Percentiles rank a stretch among this genome's conserved stretches.
phyloP scores from a whole-genome alignment of 352 stramenopile species.

The Pythium utonaiense region DNA sequence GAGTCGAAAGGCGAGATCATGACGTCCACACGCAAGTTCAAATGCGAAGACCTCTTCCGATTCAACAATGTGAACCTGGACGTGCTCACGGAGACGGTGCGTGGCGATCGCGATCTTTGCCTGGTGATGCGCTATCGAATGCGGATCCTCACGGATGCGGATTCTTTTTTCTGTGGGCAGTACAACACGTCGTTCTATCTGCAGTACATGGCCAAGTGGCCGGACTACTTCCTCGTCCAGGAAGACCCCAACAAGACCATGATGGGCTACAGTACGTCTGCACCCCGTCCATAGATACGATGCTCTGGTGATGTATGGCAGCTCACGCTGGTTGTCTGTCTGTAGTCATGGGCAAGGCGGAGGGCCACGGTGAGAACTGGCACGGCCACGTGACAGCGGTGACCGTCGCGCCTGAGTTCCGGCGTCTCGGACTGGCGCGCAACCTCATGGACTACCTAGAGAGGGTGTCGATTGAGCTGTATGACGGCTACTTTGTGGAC shows the following conservation, averaged over 20 bases:
- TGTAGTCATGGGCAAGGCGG: slow-evolving; percentile 94
- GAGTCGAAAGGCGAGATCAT: slow-evolving; percentile 57
- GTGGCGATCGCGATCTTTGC: neutral
- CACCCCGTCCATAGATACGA: neutral
- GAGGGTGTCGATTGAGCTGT: slow-evolving; percentile 72
- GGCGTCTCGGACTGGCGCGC: slow-evolving; percentile 88
- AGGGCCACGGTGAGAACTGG: slow-evolving; percentile 94
- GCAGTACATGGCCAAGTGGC: slow-evolving; percentile 96
- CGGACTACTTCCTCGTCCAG: slow-evolving; percentile 95
- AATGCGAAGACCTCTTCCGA: slow-evolving; percentile 95
- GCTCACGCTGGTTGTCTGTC: slow-evolving; percentile 11
- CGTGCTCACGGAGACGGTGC: slow-evolving; percentile 92
- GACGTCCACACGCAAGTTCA: slow-evolving; percentile 95
- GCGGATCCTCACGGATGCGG: neutral
- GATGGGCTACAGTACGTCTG: slow-evolving; percentile 94
- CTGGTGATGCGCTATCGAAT: slow-evolving; percentile 5
- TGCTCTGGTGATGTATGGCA: neutral
- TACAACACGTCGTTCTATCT: slow-evolving; percentile 98
- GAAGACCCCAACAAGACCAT: slow-evolving; percentile 91
- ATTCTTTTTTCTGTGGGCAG: slow-evolving; percentile 29
- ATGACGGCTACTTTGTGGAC: slow-evolving; percentile 98
- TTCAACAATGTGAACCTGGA: slow-evolving; percentile 99
- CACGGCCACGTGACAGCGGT: slow-evolving; percentile 98
- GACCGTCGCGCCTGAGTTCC: slow-evolving; percentile 95
- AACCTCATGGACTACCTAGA: slow-evolving; percentile 95